A percentile compares a stretch with the other conserved stretches of the same genome.
phyloP scores from a whole-genome alignment of 208 protist species.

The Trypanosoma rangeli region DNA sequence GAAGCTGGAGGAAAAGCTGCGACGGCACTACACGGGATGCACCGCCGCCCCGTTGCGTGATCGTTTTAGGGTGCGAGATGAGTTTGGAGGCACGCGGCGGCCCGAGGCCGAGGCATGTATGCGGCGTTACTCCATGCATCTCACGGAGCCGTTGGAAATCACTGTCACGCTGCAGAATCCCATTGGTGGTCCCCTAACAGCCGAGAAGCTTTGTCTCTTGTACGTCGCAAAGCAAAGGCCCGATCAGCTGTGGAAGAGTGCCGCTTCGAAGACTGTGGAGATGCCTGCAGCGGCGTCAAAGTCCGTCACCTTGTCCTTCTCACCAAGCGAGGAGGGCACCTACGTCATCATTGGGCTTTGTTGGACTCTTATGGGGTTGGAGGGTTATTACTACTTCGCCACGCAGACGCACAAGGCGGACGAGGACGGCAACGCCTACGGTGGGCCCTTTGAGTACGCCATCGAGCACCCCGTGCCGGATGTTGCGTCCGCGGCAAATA shows the following conservation, averaged over 20 bases:
- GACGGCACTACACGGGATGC: constrained; percentile 22
- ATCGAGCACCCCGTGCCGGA: constrained; percentile 62
- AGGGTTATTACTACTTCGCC: constrained; percentile 86
- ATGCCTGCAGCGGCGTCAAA: constrained; percentile 32
- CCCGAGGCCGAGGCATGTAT: constrained; percentile 6
- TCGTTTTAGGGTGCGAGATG: not conserved
- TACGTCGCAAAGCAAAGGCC: constrained; percentile 53
- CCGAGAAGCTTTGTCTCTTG: constrained; percentile 53
- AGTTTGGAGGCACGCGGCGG: constrained; percentile 1
- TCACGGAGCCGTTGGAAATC: constrained; percentile 62
- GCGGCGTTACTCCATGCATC: constrained; percentile 38
- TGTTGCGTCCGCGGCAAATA: constrained; percentile 62
- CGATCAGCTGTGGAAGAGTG: constrained; percentile 72
- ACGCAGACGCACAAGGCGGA: constrained; percentile 23
- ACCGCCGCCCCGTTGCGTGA: constrained; percentile 3
- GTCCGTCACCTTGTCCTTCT: constrained; percentile 56
- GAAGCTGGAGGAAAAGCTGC: constrained; percentile 57
- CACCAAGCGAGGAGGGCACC: constrained; percentile 50
- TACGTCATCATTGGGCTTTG: constrained; percentile 79
- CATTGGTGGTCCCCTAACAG: constrained; percentile 49
- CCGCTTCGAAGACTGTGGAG: constrained; percentile 49
- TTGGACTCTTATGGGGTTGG: constrained; percentile 55
- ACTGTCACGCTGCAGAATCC: constrained; percentile 65
- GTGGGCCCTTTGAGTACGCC: constrained; percentile 50
- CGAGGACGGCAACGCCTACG: constrained; percentile 14